Percentiles rank a stretch among this genome's conserved stretches.
Evolutionary conservation across 2,329 filamentous ascomycete species (phyloP).

Genomic region (Penicillium hesseltinei): DNA sequence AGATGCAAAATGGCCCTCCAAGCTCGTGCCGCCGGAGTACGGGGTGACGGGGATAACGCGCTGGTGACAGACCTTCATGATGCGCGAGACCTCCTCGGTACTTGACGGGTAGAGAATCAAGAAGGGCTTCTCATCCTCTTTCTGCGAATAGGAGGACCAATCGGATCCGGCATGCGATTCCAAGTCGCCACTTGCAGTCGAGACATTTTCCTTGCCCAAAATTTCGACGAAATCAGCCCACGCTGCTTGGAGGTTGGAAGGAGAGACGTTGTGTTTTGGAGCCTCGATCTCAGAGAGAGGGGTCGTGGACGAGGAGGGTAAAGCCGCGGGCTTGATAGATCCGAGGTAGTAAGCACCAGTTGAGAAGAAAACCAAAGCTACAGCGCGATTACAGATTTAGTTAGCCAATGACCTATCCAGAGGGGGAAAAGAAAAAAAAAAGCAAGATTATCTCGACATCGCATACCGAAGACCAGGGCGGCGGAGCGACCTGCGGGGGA

Average conservation of each 20-base stretch:
- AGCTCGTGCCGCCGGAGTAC: slow-evolving; percentile 82
- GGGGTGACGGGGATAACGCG: slow-evolving; percentile 80
- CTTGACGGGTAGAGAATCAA: slow-evolving; percentile 71
- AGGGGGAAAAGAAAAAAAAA: slow-evolving; percentile 7
- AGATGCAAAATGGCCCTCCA: slow-evolving; percentile 85
- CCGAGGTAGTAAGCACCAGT: slow-evolving; percentile 57
- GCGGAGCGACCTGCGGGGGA: slow-evolving; percentile 40
- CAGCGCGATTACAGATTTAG: not conserved
- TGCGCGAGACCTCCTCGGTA: slow-evolving; percentile 78
- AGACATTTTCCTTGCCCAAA: slow-evolving; percentile 63
- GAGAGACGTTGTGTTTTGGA: slow-evolving; percentile 56
- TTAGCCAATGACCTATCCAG: slow-evolving; percentile 11
- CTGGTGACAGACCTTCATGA: slow-evolving; percentile 85
- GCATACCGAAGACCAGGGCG: slow-evolving; percentile 38
- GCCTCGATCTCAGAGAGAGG: slow-evolving; percentile 49
- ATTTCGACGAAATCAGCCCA: slow-evolving; percentile 63
- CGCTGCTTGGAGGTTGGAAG: slow-evolving; percentile 60
- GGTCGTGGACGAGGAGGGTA: slow-evolving; percentile 55
- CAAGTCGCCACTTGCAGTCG: slow-evolving; percentile 54
- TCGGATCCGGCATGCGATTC: slow-evolving; percentile 60
- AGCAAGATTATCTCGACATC: not conserved
- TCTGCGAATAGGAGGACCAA: slow-evolving; percentile 57
- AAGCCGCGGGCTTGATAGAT: slow-evolving; percentile 47
- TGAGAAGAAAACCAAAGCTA: slow-evolving; percentile 54
- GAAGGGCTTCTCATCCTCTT: slow-evolving; percentile 47